Base-by-base conservation (phyloP, 768 basidiomycete species). In the Tricholoma furcatifolium region DNA sequence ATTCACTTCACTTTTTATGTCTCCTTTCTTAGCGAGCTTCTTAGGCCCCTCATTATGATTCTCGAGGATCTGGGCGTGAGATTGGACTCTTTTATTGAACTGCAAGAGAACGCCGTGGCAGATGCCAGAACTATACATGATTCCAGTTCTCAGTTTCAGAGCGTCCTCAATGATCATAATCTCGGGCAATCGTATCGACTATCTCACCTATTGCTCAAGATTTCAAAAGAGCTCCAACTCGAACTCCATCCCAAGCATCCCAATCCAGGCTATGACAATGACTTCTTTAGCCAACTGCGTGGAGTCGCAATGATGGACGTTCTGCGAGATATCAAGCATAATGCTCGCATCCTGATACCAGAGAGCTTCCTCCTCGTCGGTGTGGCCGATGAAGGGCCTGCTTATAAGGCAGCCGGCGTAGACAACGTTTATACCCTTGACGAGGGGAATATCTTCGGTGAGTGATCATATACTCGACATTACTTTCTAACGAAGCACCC, bases 361-460 rank as follows among this genome's bases (percentile, higher is more conserved):
- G 70, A 82, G 1, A 84, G 84, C 54, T 82, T 82, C 53, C 74
- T 84, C 23, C 75, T 94, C 1, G 87, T 92, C 10, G 92, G 93
- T 1, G 79, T 93, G 8, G 87, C 89, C 3, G 92, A 94, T 60
- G 89, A 93, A 67, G 89, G 89, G 0, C 82, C 84, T 0, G 81
- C 84, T 0, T 88, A 89, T 56, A 64, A 62, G 39, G 56, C 64
- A 7, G 69, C 65, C n/a, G 84, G 84, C 1, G 62, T 68, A 47
- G 61, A 77, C 34, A 76, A 86, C 55, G 78, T 87, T 2, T 85
- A 74, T 62, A 71, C 63, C 31, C 68, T 92, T 12, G 65, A 67
- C 5, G 75, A 77, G 54, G 81, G 79, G 1, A 71, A 87, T 56
- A 84, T 93, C 3, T 92, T 82, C 55, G 88, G 89, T 87, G 58